Base-by-base conservation (phyloP, 495 filamentous ascomycete species). In the Penicillium odoratum region DNA sequence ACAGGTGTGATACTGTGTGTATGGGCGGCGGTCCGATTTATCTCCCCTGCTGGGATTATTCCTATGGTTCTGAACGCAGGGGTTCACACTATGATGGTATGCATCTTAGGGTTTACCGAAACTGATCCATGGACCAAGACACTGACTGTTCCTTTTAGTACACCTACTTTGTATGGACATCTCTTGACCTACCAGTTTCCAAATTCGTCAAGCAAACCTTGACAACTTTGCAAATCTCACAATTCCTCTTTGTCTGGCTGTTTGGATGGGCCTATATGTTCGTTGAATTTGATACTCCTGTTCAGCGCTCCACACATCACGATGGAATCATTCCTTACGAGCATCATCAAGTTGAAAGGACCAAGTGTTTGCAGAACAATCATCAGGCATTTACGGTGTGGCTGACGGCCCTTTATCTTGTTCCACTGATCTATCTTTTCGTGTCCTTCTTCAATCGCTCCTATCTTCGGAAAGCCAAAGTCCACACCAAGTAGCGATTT, bases 81-180 rank as follows among this genome's bases (percentile, higher is more conserved):
- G 31, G 88, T 96, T 54, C 91, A 96, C 68, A 81, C 88, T 28
- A 72, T 93, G 68, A 95, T 95, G 91, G 89, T 92, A 54, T 33
- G 18, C 51, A 9, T 10, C 5, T 25, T 9, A 36, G 21, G 21
- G 21, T 21, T 21, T 21, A 2, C 2, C 2, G 21, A 21, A 21
- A 1, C 2, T 2, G 21, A 21, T 21, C 21, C 2, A 21, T 21
- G 21, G 21, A 21, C 21, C 21, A 21, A 21, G 21, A 2, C 21
- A 2, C 21, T 21, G 21, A 21, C 21, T 21, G 21, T 21, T 21
- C 21, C 2, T 7, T 40, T 42, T 26, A 46, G 43, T 46, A 46
- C 25, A 25, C 43, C 13, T 46, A 46, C 13, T 46, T 46, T 9
- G 9, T 18, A 3, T 10, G 9, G 18, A 46, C 43, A 1, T 5